Base-by-base conservation (phyloP, 495 filamentous ascomycete genomes). In the Neurospora sp. region DNA sequence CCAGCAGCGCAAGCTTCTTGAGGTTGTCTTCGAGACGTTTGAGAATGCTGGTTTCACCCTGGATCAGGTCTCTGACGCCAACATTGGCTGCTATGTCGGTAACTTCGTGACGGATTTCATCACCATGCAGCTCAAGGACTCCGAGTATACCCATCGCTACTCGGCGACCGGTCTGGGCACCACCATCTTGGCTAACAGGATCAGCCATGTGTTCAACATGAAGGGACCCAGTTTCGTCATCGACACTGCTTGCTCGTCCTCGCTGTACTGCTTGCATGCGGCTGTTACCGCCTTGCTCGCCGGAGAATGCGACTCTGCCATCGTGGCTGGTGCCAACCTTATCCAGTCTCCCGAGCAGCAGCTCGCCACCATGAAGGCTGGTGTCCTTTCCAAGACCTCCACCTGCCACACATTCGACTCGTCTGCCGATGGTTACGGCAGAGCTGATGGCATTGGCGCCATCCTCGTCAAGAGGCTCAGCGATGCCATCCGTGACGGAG, bases 71-170 rank as follows among this genome's bases (percentile, higher is more conserved):
- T 39, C 14, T 0, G 74, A 73, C 20, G 44, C 65, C 40, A 41
- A 72, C 37, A 76, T 71, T 2, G 72, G 65, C 10, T 73, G 93
- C 91, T 0, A 89, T 93, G 73, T 86, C 88, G 44, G 91, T 90
- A 91, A 92, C 12, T 88, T 82, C 75, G 87, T 90, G 18, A 86
- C 91, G 78, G 85, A 91, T 5, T 89, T 93, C 68, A 91, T 91
- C 11, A 90, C 91, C 8, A 71, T 68, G 12, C 31, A 48, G 1
- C n/a, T 71, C 5, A 39, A 61, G 7, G 78, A 80, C 2, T 27
- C 73, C 4, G 73, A 77, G 4, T 69, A 69, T 0, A 31, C 72
- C 2, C 79, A 78, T 0, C 72, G 61, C 7, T 81, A 81, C 70
- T 44, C 77, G 2, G 77, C 76, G 1, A 82, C 82, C 0, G 82